These are phyloP conservation scores for Huiozyma sinensis DNA, from an alignment of 805 yeast species.

Conservation along the genomic window DNA sequence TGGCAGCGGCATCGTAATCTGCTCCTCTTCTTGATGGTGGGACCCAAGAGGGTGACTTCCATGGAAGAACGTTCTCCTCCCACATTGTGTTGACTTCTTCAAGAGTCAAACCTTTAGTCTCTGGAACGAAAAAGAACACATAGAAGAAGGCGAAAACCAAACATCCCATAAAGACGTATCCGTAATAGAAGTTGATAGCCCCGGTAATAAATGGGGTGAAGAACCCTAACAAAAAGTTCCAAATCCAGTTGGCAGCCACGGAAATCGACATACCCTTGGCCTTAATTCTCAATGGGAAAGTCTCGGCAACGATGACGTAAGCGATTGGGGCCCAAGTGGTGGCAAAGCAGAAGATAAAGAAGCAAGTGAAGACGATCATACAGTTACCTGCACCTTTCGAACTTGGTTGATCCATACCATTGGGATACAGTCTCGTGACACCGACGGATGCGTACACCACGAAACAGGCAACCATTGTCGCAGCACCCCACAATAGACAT, in stretches of 20 bases:
- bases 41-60: slow-evolving; percentile 39
- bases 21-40: slow-evolving; percentile 33
- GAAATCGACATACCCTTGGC: slow-evolving; percentile 48
- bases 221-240: slow-evolving; percentile 60
- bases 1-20: slow-evolving; percentile 17
- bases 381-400: slow-evolving; percentile 52
- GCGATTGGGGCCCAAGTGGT: slow-evolving; percentile 69
- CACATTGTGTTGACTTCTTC: slow-evolving; percentile 68
- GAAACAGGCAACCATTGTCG: slow-evolving; percentile 37
- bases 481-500: slow-evolving; percentile 38
- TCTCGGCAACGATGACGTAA: slow-evolving; percentile 55
- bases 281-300: slow-evolving; percentile 63
- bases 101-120: slow-evolving; percentile 68
- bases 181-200: slow-evolving; percentile 57
- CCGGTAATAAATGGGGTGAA: slow-evolving; percentile 61
- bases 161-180: slow-evolving; percentile 51
- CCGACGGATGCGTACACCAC: slow-evolving; percentile 52
- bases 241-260: slow-evolving; percentile 52
- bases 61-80: slow-evolving; percentile 31
- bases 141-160: slow-evolving; percentile 45
- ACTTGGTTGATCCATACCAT: slow-evolving; percentile 34
- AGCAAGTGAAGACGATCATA: slow-evolving; percentile 61
- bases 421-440: slow-evolving; percentile 34
- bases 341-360: slow-evolving; percentile 63
- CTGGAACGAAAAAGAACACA: slow-evolving; percentile 59